Evolutionary conservation across 208 protist genomes (phyloP).

Genomic region (Leishmania tropica): DNA sequence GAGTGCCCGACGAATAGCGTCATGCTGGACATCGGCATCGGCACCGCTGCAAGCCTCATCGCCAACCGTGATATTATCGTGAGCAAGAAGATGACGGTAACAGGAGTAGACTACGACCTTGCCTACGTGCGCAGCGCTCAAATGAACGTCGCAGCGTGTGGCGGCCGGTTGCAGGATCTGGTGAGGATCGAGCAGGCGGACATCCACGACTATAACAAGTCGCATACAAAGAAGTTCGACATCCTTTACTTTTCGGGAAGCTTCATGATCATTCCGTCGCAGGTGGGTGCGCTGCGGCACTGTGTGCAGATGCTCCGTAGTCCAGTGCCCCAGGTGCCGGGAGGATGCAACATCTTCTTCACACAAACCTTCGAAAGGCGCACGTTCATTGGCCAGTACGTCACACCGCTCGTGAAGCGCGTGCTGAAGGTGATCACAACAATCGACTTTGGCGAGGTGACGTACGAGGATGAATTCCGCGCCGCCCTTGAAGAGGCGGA

Average conservation of each 20-base stretch:
- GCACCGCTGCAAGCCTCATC: slow-evolving; percentile 77
- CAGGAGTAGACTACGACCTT: slow-evolving; percentile 72
- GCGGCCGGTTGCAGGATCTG: slow-evolving; percentile 38
- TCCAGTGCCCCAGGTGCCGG: slow-evolving; percentile 39
- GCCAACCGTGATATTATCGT: slow-evolving; percentile 74
- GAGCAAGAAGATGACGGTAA: slow-evolving; percentile 70
- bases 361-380: slow-evolving; percentile 80
- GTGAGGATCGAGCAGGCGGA: slow-evolving; percentile 56
- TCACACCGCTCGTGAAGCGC: slow-evolving; percentile 63
- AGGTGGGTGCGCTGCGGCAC: slow-evolving; percentile 56
- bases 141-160: slow-evolving; percentile 43
- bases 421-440: slow-evolving; percentile 62
- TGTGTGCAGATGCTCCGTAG: slow-evolving; percentile 68
- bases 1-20: slow-evolving; percentile 55
- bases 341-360: slow-evolving; percentile 71
- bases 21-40: slow-evolving; percentile 81
- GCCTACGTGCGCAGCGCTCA: slow-evolving; percentile 65
- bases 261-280: slow-evolving; percentile 77
- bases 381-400: slow-evolving; percentile 55
- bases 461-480: slow-evolving; percentile 80
- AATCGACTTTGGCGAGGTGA: slow-evolving; percentile 86
- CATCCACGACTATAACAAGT: slow-evolving; percentile 72
- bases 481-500: slow-evolving; percentile 44
- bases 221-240: slow-evolving; percentile 56
- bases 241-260: slow-evolving; percentile 83